These are phyloP conservation scores for Polytrichum commune DNA, from an alignment of 225 moss, liverwort and hornwort species.

Conservation along the genomic window DNA sequence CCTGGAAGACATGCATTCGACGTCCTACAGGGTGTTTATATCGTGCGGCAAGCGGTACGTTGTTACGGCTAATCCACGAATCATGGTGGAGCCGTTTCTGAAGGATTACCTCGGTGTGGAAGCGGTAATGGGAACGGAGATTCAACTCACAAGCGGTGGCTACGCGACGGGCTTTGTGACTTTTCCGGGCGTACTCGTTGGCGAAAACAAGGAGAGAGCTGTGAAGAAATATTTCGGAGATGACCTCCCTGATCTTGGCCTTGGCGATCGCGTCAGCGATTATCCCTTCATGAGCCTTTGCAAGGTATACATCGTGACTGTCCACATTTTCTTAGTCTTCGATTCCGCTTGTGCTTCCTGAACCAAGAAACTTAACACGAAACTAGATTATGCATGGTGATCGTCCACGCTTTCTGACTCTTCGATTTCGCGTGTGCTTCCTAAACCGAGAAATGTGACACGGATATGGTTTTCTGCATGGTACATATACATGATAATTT, in stretches of 20 bases:
- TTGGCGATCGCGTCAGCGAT: slow-evolving; percentile 68
- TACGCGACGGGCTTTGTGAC: slow-evolving; percentile 62
- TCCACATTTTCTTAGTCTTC: background rate
- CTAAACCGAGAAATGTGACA: background rate
- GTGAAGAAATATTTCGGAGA: slow-evolving; percentile 60
- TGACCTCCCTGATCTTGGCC: slow-evolving; percentile 59
- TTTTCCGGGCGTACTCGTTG: slow-evolving; percentile 57
- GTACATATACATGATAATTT: too few species aligned
- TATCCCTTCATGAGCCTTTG: slow-evolving; percentile 67
- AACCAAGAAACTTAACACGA: too few species aligned
- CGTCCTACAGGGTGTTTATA: slow-evolving; percentile 53
- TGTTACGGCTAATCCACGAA: slow-evolving; percentile 73
- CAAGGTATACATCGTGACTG: slow-evolving; percentile 28
- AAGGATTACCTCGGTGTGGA: slow-evolving; percentile 70
- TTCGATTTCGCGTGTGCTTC: background rate
- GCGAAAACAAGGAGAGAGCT: slow-evolving; percentile 46
- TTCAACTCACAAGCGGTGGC: slow-evolving; percentile 45
- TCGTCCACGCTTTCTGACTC: background rate
- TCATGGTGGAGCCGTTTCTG: slow-evolving; percentile 83
- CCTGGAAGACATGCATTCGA: slow-evolving; percentile 76
- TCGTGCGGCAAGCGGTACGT: slow-evolving; percentile 68
- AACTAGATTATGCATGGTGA: too few species aligned
- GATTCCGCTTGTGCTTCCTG: background rate
- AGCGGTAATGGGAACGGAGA: slow-evolving; percentile 68
- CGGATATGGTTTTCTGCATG: background rate